These are phyloP conservation scores for Amorphotheca resinae DNA, from an alignment of 495 filamentous ascomycete species.

Conservation along the genomic window DNA sequence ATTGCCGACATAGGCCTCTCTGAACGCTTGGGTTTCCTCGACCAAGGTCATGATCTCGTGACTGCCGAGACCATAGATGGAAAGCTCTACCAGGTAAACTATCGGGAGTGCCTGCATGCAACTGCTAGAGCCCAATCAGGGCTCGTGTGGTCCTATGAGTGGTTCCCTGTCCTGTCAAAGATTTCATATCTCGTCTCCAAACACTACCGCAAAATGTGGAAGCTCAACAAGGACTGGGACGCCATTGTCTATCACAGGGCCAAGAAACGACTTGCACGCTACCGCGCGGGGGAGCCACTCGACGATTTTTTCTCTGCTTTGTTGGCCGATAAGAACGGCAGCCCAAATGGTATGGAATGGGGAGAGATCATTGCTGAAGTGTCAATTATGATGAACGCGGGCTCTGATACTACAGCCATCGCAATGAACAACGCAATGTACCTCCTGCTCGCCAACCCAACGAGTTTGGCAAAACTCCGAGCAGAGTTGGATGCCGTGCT, in stretches of 20 bases:
- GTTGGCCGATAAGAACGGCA: slow-evolving; percentile 39
- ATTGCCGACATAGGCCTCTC: slow-evolving; percentile 42
- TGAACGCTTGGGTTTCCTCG: slow-evolving; percentile 39
- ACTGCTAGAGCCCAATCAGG: slow-evolving; percentile 31
- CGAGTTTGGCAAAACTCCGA: slow-evolving; percentile 37
- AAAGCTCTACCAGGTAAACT: slow-evolving; percentile 26
- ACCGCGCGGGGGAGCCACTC: slow-evolving; percentile 38
- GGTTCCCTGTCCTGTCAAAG: slow-evolving; percentile 25
- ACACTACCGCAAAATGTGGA: slow-evolving; percentile 14
- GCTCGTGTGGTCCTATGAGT: slow-evolving; percentile 36
- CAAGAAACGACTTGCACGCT: slow-evolving; percentile 27
- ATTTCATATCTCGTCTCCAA: slow-evolving; percentile 17
- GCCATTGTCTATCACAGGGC: slow-evolving; percentile 30
- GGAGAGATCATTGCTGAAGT: slow-evolving; percentile 27
- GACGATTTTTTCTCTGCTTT: slow-evolving; percentile 44
- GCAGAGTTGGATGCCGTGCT: slow-evolving; percentile 40
- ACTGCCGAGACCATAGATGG: slow-evolving; percentile 31
- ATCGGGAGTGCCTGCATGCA: slow-evolving; percentile 34
- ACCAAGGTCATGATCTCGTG: slow-evolving; percentile 31
- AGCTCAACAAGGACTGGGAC: slow-evolving; percentile 22
- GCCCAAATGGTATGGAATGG: slow-evolving; percentile 22
- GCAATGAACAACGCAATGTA: slow-evolving; percentile 40
- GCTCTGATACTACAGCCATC: slow-evolving; percentile 42
- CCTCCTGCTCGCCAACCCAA: slow-evolving; percentile 41
- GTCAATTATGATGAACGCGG: slow-evolving; percentile 38